Percentiles rank a stretch among this genome's conserved stretches.
These are phyloP conservation scores for Cladosporium sp. DNA, from an alignment of 2,329 filamentous ascomycete genomes.

Conservation along the genomic window DNA sequence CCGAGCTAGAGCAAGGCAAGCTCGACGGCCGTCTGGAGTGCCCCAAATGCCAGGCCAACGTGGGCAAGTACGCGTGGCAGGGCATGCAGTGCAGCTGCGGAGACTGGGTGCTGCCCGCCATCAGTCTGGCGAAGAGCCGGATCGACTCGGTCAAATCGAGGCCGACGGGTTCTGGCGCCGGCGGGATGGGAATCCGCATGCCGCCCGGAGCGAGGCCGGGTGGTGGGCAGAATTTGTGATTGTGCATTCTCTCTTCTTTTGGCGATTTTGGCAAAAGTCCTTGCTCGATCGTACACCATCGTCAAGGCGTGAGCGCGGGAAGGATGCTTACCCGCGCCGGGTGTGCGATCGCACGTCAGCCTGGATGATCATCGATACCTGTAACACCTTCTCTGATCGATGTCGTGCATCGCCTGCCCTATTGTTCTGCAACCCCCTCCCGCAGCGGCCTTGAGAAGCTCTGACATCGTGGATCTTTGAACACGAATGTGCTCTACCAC, in stretches of 20 bases:
- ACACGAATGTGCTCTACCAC: neutral
- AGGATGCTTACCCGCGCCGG: slow-evolving; percentile 7
- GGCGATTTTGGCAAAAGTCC: neutral
- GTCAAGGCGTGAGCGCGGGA: neutral
- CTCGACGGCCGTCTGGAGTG: slow-evolving; percentile 83
- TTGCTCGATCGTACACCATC: neutral
- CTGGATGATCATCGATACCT: neutral
- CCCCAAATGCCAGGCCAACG: slow-evolving; percentile 76
- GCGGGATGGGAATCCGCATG: slow-evolving; percentile 31
- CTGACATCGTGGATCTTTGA: neutral
- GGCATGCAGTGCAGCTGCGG: slow-evolving; percentile 90
- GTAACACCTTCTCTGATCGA: neutral
- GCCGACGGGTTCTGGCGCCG: slow-evolving; percentile 13
- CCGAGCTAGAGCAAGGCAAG: slow-evolving; percentile 74
- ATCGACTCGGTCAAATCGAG: slow-evolving; percentile 63
- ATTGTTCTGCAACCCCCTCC: too few species aligned
- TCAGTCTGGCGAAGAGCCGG: slow-evolving; percentile 76
- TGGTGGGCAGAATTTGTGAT: slow-evolving; percentile 11
- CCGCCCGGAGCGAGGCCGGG: slow-evolving; percentile 22
- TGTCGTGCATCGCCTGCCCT: neutral
- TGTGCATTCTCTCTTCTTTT: neutral
- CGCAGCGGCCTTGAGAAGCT: neutral
- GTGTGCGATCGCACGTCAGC: neutral
- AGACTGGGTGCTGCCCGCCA: slow-evolving; percentile 85
- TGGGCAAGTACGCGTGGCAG: slow-evolving; percentile 95